Evolutionary conservation across 306 rosid genomes (phyloP).

Genomic region (Vicia faba): DNA sequence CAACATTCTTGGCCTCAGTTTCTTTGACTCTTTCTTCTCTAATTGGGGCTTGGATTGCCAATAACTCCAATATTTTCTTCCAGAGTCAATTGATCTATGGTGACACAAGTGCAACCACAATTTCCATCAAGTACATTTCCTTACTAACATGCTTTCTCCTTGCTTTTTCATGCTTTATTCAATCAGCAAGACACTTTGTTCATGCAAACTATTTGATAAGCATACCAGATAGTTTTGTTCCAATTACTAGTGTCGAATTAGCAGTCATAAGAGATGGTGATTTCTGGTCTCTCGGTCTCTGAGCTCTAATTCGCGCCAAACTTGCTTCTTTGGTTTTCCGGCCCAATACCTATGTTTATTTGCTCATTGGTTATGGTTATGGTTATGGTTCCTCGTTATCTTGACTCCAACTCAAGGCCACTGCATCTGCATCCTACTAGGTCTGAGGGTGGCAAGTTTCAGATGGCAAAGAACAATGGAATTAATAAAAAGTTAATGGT

Average conservation of each 20-base stretch:
- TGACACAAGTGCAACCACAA: conserved; percentile 48
- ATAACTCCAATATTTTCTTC: conserved; percentile 43
- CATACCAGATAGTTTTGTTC: conserved; percentile 57
- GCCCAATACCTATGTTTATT: conserved; percentile 76
- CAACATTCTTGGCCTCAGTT: conserved; percentile 62
- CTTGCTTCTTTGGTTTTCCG: conserved; percentile 78
- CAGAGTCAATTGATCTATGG: conserved; percentile 59
- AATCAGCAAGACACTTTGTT: conserved; percentile 71
- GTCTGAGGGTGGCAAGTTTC: conserved; percentile 15
- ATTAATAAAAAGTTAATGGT: no score
- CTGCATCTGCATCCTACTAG: conserved; percentile 39
- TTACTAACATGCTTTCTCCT: conserved; percentile 68
- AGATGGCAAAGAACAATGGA: conserved; percentile 15
- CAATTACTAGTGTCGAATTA: conserved; percentile 50
- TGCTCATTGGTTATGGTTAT: conserved; percentile 52
- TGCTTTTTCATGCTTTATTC: conserved; percentile 71
- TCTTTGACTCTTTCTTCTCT: conserved; percentile 68
- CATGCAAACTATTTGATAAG: conserved; percentile 75
- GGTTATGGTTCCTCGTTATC: conserved; percentile 51
- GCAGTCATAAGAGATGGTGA: conserved; percentile 77
- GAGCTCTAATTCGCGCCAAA: conserved; percentile 72
- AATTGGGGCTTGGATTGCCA: conserved; percentile 78
- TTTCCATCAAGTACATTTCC: conserved; percentile 64
- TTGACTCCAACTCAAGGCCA: conserved; percentile 65
- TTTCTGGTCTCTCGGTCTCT: conserved; percentile 76